Base-by-base conservation (phyloP, 345 rosid species). In the Orychophragmus violaceus region DNA sequence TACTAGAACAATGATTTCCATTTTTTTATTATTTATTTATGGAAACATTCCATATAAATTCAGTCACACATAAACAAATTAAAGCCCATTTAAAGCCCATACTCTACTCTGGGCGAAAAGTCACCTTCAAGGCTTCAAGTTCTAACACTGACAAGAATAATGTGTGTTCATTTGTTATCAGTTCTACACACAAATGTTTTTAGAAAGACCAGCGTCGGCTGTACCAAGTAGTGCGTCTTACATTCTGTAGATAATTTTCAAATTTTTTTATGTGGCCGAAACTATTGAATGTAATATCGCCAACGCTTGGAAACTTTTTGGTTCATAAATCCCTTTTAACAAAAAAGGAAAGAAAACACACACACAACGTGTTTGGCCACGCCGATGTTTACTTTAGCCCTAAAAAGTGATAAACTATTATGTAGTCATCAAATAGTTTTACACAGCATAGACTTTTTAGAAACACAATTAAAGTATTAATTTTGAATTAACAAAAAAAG, bases 201-300 rank as follows among this genome's bases (percentile, higher is more conserved):
- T 56, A 17, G 25, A 35, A 14, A 18, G 14, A 35, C 16, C 19
- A 46, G 30, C 18, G 51, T 19, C 64, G 50, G 61, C 39, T 52
- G 64, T 68, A 58, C 39, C 59, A 68, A 68, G 59, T 58, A 58
- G 65, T 58, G 58, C 52, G 30, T 69, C 66, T 59, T 48, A 59
- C 59, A 59, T 71, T 71, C 37, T n/a, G 2, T 46, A 35, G 10
- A 54, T 51, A 54, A 33, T 44, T 28, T 18, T 1, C 21, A 23
- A 6, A 0, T 35, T 13, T 14, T 6, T 52, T 14, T 46, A 17
- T 18, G 29, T 35, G 63, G 75, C 33, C 75, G 70, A 63, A 55
- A 63, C 8, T 25, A 35, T 63, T 71, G 59, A 71, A 33, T 55
- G 9, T 54, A n/a, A 17, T 53, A n/a, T 54, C 24, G 39, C 23